phyloP scores from a whole-genome alignment of 2,329 filamentous ascomycete species.

The Pyrenophora seminiperda region DNA sequence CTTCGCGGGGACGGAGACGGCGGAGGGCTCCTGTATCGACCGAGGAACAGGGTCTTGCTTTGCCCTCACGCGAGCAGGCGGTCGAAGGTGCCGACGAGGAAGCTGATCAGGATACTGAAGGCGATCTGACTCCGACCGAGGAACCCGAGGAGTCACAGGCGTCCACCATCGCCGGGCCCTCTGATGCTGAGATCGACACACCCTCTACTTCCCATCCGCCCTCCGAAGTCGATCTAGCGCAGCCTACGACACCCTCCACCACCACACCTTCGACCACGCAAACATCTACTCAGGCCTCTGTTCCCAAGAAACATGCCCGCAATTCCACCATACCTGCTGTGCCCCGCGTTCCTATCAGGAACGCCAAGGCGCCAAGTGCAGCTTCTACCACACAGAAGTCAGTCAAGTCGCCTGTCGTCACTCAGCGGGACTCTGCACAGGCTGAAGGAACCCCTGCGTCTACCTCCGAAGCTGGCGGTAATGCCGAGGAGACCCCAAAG shows the following conservation, averaged over 20 bases:
- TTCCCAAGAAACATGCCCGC: slow-evolving; percentile 46
- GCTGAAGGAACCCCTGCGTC: slow-evolving; percentile 14
- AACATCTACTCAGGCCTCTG: slow-evolving; percentile 38
- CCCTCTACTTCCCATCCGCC: slow-evolving; percentile 63
- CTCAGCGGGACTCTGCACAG: slow-evolving; percentile 17
- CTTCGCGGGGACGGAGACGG: slow-evolving; percentile 54
- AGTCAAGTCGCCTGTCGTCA: slow-evolving; percentile 31
- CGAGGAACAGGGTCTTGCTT: slow-evolving; percentile 52
- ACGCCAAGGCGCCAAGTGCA: slow-evolving; percentile 47
- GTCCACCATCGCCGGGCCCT: slow-evolving; percentile 52
- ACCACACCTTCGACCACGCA: slow-evolving; percentile 55
- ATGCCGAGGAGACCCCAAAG: slow-evolving; percentile 46
- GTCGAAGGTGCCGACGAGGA: slow-evolving; percentile 17
- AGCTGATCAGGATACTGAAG: slow-evolving; percentile 22
- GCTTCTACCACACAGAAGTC: slow-evolving; percentile 46
- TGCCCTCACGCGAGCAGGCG: slow-evolving; percentile 56
- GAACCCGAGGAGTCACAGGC: slow-evolving; percentile 49
- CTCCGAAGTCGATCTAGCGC: slow-evolving; percentile 61
- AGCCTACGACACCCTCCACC: slow-evolving; percentile 61
- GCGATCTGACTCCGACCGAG: slow-evolving; percentile 50
- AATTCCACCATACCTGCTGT: slow-evolving; percentile 55
- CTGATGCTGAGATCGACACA: slow-evolving; percentile 59
- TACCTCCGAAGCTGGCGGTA: slow-evolving; percentile 16
- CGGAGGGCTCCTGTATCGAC: slow-evolving; percentile 47
- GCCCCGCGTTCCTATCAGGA: slow-evolving; percentile 58